Conservation (phyloP, 1,284 basidiomycete species). For the Boletus semigastroideus region DNA sequence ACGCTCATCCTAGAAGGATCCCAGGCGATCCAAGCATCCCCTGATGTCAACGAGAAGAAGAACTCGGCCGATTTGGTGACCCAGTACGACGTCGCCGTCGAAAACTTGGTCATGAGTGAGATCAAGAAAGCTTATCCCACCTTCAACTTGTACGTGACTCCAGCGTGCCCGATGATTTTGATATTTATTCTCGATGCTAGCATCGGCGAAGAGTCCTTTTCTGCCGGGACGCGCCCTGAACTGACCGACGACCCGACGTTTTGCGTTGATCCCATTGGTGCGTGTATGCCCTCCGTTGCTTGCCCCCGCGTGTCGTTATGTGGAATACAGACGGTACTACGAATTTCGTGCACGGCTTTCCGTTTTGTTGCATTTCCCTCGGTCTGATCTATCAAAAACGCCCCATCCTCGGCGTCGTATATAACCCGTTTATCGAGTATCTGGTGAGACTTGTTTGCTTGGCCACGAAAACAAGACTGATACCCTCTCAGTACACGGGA, state of each 20-base stretch:
- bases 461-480: background rate
- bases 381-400: constrained; percentile 82
- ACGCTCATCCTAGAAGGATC: constrained; percentile 73
- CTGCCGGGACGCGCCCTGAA: constrained; percentile 66
- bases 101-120: constrained; percentile 77
- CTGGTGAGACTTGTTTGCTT: constrained; percentile 44
- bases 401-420: constrained; percentile 88
- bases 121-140: constrained; percentile 70
- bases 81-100: constrained; percentile 92
- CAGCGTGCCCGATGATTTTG: background rate
- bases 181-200: constrained; percentile 40
- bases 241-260: constrained; percentile 89
- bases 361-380: constrained; percentile 88
- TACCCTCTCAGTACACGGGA: constrained; percentile 69
- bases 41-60: constrained; percentile 79
- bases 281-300: constrained; percentile 21
- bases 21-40: constrained; percentile 58
- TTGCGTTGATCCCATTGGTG: constrained; percentile 85
- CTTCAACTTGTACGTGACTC: constrained; percentile 75
- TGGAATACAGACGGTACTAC: constrained; percentile 80
- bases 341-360: constrained; percentile 93
- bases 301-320: background rate
- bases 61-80: constrained; percentile 96
- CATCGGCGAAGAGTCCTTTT: constrained; percentile 90
- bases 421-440: constrained; percentile 89